Evolutionary conservation across 163 green algal species (phyloP).

Genomic region (Chloromonas sp.): DNA sequence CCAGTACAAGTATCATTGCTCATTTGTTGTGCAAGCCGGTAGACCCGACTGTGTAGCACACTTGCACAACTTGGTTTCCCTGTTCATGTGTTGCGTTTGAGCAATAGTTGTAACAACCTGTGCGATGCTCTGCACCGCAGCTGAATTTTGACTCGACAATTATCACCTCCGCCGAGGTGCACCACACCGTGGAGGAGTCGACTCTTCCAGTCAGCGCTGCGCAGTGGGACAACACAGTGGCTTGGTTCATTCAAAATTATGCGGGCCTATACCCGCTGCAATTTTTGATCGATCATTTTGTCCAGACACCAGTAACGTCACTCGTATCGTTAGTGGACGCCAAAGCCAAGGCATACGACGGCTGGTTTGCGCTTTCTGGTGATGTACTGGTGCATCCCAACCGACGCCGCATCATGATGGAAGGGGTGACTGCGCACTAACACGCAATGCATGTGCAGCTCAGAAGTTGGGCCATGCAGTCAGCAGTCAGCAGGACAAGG

Average conservation of each 20-base stretch:
- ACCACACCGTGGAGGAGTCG: conserved; percentile 2
- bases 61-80: no score
- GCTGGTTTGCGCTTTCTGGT: background rate
- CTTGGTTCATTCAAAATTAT: conserved; percentile 17
- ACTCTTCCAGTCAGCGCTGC: background rate
- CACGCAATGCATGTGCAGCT: no score
- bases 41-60: no score
- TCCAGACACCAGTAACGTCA: conserved; percentile 9
- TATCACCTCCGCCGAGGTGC: conserved; percentile 1
- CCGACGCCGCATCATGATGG: no score
- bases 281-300: conserved; percentile 4
- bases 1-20: no score
- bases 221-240: conserved; percentile 5
- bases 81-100: no score
- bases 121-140: background rate
- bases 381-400: background rate
- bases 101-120: no score
- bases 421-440: no score
- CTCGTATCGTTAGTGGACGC: background rate
- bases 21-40: no score
- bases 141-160: conserved; percentile 2
- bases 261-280: conserved; percentile 7
- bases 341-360: background rate
- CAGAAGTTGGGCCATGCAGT: no score
- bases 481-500: no score